A percentile compares a stretch with the other conserved stretches of the same genome.
Evolutionary conservation across 139 green algal species (phyloP).

Genomic region (Asterochloris erici): DNA sequence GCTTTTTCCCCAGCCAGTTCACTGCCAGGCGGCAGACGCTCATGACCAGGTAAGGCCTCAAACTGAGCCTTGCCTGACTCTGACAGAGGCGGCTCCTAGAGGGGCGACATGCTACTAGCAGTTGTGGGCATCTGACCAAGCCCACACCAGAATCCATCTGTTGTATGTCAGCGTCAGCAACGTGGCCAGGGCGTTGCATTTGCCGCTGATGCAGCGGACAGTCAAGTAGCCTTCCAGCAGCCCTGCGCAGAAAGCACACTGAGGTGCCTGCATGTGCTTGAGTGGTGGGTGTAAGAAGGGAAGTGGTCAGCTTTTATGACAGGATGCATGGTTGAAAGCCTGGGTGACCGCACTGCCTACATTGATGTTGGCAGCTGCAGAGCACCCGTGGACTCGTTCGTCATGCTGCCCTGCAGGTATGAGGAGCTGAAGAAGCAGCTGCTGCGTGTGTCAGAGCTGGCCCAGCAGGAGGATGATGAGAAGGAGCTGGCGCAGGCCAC

Average conservation of each 20-base stretch:
- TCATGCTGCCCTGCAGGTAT: slow-evolving; percentile 48
- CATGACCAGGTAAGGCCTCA: slow-evolving; percentile 39
- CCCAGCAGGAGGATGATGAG: slow-evolving; percentile 63
- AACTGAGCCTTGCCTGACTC: background rate
- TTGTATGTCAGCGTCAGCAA: background rate
- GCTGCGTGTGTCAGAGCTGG: slow-evolving; percentile 47
- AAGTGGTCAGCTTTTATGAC: background rate
- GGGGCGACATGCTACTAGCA: background rate
- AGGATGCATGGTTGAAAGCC: background rate
- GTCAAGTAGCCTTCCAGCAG: background rate
- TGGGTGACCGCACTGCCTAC: background rate
- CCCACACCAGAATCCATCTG: too few relatives aligned
- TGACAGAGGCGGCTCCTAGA: background rate
- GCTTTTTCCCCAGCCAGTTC: slow-evolving; percentile 97
- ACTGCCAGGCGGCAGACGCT: slow-evolving; percentile 80
- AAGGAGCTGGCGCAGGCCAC: slow-evolving; percentile 60
- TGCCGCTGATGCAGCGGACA: background rate
- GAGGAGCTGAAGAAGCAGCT: slow-evolving; percentile 76
- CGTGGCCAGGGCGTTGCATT: background rate
- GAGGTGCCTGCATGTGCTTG: too few relatives aligned
- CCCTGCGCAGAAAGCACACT: background rate
- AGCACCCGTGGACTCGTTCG: background rate
- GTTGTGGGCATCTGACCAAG: background rate
- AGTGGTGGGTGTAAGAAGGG: background rate
- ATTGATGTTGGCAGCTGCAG: background rate